These are phyloP conservation scores for Casuarina equisetifolia DNA, from an alignment of 306 rosid species.

Conservation along the genomic window DNA sequence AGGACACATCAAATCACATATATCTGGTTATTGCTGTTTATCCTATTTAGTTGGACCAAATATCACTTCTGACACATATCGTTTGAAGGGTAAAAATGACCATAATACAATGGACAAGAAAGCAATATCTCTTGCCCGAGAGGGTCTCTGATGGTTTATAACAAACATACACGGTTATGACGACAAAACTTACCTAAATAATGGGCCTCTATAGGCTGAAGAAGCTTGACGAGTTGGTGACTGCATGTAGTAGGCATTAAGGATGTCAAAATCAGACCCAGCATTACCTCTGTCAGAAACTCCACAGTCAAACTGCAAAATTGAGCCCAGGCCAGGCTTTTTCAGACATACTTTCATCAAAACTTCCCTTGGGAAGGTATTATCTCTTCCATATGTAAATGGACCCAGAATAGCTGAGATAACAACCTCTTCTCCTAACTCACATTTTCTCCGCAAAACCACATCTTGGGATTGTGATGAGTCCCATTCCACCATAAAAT, in stretches of 20 bases:
- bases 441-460: constrained; percentile 53
- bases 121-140: neutral
- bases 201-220: constrained; percentile 40
- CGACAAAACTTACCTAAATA: constrained; percentile 37
- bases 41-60: neutral
- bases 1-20: neutral
- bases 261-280: constrained; percentile 46
- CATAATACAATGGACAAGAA: neutral
- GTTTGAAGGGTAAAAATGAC: neutral
- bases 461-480: constrained; percentile 58
- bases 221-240: constrained; percentile 28
- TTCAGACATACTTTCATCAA: constrained; percentile 73
- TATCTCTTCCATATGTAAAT: constrained; percentile 24
- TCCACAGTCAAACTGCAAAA: constrained; percentile 72
- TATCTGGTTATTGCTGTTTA: neutral
- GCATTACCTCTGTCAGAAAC: constrained; percentile 30
- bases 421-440: constrained; percentile 71
- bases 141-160: neutral
- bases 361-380: constrained; percentile 48
- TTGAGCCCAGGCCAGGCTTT: constrained; percentile 58
- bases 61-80: neutral
- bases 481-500: constrained; percentile 61
- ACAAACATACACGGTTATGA: neutral
- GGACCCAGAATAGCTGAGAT: constrained; percentile 69
- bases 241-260: constrained; percentile 45